Evolutionary conservation across 176 grass and related monocot genomes (phyloP), one percentile per base, ranked within the genome.

Genomic region (barley (Hordeum vulgare)): DNA sequence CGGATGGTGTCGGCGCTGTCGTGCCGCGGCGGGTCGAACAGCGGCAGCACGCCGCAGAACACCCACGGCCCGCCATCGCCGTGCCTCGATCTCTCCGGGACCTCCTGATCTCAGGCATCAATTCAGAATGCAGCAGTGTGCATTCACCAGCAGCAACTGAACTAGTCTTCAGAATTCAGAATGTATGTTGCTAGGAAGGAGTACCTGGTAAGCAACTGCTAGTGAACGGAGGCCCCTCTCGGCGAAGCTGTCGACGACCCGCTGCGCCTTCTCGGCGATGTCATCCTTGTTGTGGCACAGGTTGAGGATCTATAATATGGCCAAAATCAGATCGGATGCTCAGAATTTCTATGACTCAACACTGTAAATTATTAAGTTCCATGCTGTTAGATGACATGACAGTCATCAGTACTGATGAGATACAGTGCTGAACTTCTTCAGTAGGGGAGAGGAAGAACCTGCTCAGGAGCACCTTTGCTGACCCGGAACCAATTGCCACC

Each of bases 381-480:
- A 51, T 25, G n/a, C 20, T 28, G 17, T 39, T 7, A 12, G 82
- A 51, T 34, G 61, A 26, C 26, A 51, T 34, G 61, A 26, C 26
- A 41, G 24, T 57, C 20, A 83, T 1, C 47, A 51, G 15, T 6
- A 51, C 47, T 51, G 47, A 51, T 41, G 37, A 62, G 2, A 65
- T 42, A 17, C 70, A 47, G 9, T 61, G 54, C 8, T 71, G 41
- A 72, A 65, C 6, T 87, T 45, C 63, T 75, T 36, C 18, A 60
- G 35, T 5, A 80, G 58, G 11, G 33, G 39, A 70, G 3, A 18
- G 11, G 65, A 8, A 72, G 54, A 77, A 94, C 94, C 88, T 97
- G 94, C 73, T 97, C 92, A n/a, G 94, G 90, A 75, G 92, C 92
- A 76, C 94, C 94, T 90, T 97, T 97, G 84, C 89, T 94, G 85